These are phyloP conservation scores for Fusarium denticulatum DNA, from an alignment of 2,329 filamentous ascomycete genomes.

Conservation along the genomic window DNA sequence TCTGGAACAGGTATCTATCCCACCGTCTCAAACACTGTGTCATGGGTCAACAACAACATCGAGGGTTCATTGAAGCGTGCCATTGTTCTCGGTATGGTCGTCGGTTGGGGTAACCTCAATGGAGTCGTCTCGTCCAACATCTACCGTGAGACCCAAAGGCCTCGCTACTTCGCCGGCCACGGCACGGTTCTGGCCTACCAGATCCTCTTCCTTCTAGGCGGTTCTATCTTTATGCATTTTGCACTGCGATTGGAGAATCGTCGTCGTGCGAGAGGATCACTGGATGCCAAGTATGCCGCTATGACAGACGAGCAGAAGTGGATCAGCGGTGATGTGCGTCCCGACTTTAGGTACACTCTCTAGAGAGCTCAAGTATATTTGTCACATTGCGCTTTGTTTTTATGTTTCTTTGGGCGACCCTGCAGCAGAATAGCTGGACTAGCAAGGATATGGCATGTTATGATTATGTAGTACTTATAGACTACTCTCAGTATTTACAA, in stretches of 20 bases:
- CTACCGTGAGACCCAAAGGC: constrained; percentile 55
- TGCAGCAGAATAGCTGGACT: too few relatives aligned
- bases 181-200: constrained; percentile 72
- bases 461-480: neutral
- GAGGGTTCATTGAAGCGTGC: constrained; percentile 72
- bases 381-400: neutral
- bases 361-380: neutral
- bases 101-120: constrained; percentile 81
- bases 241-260: constrained; percentile 68
- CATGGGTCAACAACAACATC: constrained; percentile 76
- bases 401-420: fast-evolving
- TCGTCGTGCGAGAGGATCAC: constrained; percentile 62
- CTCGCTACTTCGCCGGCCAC: constrained; percentile 61
- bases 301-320: constrained; percentile 65
- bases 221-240: constrained; percentile 69
- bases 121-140: constrained; percentile 73
- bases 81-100: constrained; percentile 77
- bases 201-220: constrained; percentile 69
- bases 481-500: neutral
- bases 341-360: constrained; percentile 49
- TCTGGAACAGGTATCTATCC: constrained; percentile 72
- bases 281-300: constrained; percentile 66
- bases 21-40: constrained; percentile 74
- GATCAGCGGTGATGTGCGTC: constrained; percentile 64
- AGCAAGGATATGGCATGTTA: fast-evolving